Conservation (phyloP, 176 grass and related monocot genomes). For the Triticum aestivum region DNA sequence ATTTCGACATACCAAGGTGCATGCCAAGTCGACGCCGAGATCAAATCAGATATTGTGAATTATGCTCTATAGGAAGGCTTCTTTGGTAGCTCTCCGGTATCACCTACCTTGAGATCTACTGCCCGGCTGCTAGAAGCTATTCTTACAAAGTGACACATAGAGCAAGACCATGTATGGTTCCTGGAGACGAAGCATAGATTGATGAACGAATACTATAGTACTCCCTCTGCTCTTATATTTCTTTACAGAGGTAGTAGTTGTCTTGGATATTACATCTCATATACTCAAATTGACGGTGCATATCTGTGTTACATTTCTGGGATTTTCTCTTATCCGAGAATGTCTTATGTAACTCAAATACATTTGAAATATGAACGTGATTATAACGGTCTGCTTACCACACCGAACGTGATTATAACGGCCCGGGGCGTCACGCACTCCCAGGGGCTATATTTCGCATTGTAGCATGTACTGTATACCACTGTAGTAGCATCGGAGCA, state of each 20-base stretch:
- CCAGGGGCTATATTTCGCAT: no score
- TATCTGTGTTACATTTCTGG: neutral
- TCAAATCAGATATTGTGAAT: slow-evolving; percentile 61
- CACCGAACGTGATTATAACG: no score
- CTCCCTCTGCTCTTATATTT: no score
- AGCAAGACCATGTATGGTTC: slow-evolving; percentile 1
- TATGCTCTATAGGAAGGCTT: slow-evolving; percentile 77
- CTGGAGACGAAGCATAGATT: neutral
- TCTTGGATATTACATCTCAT: neutral
- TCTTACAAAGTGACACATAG: slow-evolving; percentile 30
- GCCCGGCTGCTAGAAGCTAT: slow-evolving; percentile 41
- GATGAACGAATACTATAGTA: neutral
- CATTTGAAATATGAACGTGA: neutral
- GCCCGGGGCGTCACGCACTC: no score
- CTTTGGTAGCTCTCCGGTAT: slow-evolving; percentile 69
- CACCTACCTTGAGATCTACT: slow-evolving; percentile 59
- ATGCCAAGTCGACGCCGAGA: slow-evolving; percentile 57
- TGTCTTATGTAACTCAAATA: neutral
- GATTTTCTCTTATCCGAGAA: neutral
- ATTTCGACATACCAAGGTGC: slow-evolving; percentile 52
- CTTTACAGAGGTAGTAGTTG: neutral
- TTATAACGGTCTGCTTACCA: neutral
- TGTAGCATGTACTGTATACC: no score
- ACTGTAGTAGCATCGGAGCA: no score
- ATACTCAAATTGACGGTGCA: neutral